Evolutionary conservation across 2,329 filamentous ascomycete species (phyloP).

Genomic region (Calonectria fujianensis): DNA sequence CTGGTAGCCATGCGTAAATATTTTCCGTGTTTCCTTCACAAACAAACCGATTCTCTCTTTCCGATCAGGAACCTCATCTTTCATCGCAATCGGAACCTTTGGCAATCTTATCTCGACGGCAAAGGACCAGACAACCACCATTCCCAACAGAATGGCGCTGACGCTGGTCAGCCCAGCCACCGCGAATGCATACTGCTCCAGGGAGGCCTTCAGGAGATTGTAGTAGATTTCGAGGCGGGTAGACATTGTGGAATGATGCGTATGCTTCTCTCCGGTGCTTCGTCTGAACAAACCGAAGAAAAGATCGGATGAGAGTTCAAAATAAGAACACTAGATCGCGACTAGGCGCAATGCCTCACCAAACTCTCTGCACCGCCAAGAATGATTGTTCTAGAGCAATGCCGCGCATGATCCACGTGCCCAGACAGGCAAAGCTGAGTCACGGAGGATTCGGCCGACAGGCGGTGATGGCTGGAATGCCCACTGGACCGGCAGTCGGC

Average conservation of each 20-base stretch:
- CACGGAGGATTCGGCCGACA: conserved; percentile 11
- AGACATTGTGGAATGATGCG: neutral
- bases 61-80: conserved; percentile 1
- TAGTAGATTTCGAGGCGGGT: conserved; percentile 4
- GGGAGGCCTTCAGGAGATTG: neutral
- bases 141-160: conserved; percentile 9
- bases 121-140: neutral
- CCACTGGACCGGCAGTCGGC: neutral
- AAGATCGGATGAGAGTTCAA: neutral
- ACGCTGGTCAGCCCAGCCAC: conserved; percentile 3
- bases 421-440: neutral
- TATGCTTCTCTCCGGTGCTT: neutral
- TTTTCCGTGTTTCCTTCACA: neutral
- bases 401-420: neutral
- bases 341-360: neutral
- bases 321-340: neutral
- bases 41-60: conserved; percentile 11
- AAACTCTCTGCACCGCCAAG: neutral
- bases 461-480: neutral
- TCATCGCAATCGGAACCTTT: conserved; percentile 12
- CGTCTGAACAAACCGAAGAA: neutral
- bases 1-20: conserved; percentile 10
- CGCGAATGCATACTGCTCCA: conserved; percentile 11
- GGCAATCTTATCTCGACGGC: conserved; percentile 7
- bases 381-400: neutral